phyloP scores from a whole-genome alignment of 2,329 filamentous ascomycete genomes.

The Sarocladium oryzae region DNA sequence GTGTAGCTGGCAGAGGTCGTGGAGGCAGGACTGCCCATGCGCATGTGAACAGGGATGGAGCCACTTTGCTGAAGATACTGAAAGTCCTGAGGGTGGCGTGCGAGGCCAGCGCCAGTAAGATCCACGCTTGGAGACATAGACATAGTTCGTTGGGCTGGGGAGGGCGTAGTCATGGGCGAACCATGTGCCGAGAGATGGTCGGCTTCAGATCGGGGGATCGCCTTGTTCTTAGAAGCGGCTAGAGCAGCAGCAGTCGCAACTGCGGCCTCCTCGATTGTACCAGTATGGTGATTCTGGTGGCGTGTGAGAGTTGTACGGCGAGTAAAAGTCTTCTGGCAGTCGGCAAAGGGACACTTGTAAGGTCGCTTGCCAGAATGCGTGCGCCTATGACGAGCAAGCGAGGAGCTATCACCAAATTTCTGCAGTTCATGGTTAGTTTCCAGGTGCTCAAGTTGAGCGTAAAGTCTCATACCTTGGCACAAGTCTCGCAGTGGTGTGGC shows the following conservation, averaged over 20 bases:
- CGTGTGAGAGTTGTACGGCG: constrained; percentile 89
- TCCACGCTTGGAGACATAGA: constrained; percentile 77
- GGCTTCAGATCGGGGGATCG: constrained; percentile 55
- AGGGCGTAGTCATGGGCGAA: constrained; percentile 73
- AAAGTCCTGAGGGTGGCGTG: constrained; percentile 58
- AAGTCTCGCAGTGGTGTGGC: constrained; percentile 94
- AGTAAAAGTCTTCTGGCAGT: constrained; percentile 98
- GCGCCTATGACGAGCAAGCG: constrained; percentile 82
- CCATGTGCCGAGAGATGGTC: constrained; percentile 65
- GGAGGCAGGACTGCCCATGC: constrained; percentile 64
- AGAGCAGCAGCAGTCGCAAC: constrained; percentile 82
- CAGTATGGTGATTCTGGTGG: constrained; percentile 93
- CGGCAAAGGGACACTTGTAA: constrained; percentile 95
- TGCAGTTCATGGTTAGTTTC: no score
- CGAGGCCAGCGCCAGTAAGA: constrained; percentile 62
- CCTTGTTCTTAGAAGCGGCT: constrained; percentile 44
- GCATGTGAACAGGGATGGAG: constrained; percentile 75
- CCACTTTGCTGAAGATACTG: constrained; percentile 68
- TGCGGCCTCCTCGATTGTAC: constrained; percentile 89
- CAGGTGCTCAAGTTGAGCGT: no score
- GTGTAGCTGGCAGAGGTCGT: constrained; percentile 55
- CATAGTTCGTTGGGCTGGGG: constrained; percentile 69
- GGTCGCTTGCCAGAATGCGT: constrained; percentile 94
- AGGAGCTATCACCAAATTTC: constrained; percentile 86
- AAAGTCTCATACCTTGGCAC: constrained; percentile 82